phyloP scores from a whole-genome alignment of 306 rosid genomes.

The Urtica urens region DNA sequence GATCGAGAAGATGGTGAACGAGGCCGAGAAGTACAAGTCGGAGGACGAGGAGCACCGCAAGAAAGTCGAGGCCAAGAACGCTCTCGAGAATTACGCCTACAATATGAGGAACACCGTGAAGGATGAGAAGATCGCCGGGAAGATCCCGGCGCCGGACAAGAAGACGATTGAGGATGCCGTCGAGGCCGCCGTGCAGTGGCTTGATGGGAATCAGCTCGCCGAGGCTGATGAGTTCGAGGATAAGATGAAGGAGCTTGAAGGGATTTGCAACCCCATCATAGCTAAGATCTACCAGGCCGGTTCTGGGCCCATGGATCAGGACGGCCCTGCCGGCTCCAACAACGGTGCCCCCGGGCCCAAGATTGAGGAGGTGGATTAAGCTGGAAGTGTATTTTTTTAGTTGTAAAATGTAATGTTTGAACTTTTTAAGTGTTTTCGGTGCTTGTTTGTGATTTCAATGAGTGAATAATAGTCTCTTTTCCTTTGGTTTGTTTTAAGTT shows the following conservation, averaged over 20 bases:
- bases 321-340: conserved; percentile 10
- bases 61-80: conserved; percentile 24
- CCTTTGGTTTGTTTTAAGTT: too few species aligned
- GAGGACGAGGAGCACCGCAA: conserved; percentile 26
- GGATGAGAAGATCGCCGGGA: conserved; percentile 16
- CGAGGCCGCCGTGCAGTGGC: conserved; percentile 18
- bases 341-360: conserved; percentile 20
- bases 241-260: conserved; percentile 24
- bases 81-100: conserved; percentile 19
- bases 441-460: too few species aligned
- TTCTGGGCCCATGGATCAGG: conserved; percentile 1
- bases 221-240: conserved; percentile 21
- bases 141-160: conserved; percentile 14
- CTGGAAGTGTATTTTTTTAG: not conserved
- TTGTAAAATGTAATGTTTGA: too few species aligned
- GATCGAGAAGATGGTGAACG: conserved; percentile 28
- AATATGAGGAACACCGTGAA: conserved; percentile 22
- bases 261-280: conserved; percentile 22
- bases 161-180: conserved; percentile 18
- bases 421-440: too few species aligned
- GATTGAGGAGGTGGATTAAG: conserved; percentile 28
- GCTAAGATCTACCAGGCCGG: conserved; percentile 21
- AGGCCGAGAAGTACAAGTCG: conserved; percentile 26
- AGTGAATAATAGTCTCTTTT: too few species aligned
- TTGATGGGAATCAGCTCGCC: conserved; percentile 17